Conservation (phyloP, 345 rosid genomes). For the thale cress (Arabidopsis thaliana) region DNA sequence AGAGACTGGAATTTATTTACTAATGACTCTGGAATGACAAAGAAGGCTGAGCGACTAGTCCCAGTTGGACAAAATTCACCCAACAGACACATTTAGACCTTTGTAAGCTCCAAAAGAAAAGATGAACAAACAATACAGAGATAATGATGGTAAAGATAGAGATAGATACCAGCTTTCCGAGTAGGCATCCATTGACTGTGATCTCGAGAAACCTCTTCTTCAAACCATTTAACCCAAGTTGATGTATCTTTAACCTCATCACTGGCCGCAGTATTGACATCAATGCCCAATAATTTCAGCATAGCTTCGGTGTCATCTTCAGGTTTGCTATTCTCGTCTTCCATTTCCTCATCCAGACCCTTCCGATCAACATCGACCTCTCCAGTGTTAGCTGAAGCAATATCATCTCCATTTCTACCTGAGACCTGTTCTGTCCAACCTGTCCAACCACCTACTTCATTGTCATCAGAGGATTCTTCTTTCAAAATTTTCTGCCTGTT, state of each 20-base stretch:
- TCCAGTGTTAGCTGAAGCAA: slow-evolving; percentile 48
- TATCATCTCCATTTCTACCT: slow-evolving; percentile 47
- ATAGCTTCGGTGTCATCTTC: slow-evolving; percentile 89
- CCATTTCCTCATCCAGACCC: slow-evolving; percentile 55
- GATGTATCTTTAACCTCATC: slow-evolving; percentile 74
- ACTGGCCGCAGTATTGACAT: slow-evolving; percentile 61
- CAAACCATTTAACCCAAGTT: slow-evolving; percentile 90
- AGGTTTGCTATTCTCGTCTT: slow-evolving; percentile 54
- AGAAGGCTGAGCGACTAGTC: slow-evolving; percentile 7
- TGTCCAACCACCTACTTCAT: slow-evolving; percentile 93
- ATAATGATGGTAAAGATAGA: slow-evolving; percentile 33
- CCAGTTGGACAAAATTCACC: slow-evolving; percentile 6
- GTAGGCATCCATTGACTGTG: slow-evolving; percentile 87
- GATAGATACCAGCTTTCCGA: slow-evolving; percentile 60
- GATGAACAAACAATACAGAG: neutral
- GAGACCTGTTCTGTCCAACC: slow-evolving; percentile 89
- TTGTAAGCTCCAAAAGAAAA: neutral
- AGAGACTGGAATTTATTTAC: slow-evolving; percentile 13
- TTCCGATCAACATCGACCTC: slow-evolving; percentile 42
- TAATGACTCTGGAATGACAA: slow-evolving; percentile 3
- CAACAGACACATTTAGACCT: slow-evolving; percentile 11
- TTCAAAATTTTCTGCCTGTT: slow-evolving; percentile 68
- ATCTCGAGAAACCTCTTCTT: slow-evolving; percentile 82
- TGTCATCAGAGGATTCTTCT: slow-evolving; percentile 62
- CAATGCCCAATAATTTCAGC: slow-evolving; percentile 83